phyloP scores from a whole-genome alignment of 371 early-diverging fungal species.

The Lichtheimia ramosa region DNA sequence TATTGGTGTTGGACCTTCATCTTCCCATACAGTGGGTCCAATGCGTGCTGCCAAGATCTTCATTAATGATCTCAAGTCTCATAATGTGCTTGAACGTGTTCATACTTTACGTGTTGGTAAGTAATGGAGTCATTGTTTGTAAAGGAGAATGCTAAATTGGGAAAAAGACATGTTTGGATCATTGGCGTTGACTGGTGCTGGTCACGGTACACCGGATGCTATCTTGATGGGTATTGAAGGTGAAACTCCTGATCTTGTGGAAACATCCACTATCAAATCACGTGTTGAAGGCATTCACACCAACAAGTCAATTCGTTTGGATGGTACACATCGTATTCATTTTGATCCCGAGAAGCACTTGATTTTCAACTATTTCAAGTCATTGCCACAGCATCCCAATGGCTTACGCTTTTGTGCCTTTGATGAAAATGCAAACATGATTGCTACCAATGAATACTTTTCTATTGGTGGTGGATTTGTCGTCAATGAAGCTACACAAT shows the following conservation, averaged over 20 bases:
- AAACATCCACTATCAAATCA: conserved; percentile 75
- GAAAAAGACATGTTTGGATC: conserved; percentile 86
- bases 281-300: conserved; percentile 74
- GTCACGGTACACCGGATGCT: conserved; percentile 94
- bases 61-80: conserved; percentile 77
- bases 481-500: conserved; percentile 84
- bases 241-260: conserved; percentile 88
- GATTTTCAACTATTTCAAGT: conserved; percentile 83
- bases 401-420: conserved; percentile 93
- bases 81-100: conserved; percentile 72
- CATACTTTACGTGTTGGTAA: conserved; percentile 68
- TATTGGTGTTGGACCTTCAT: conserved; percentile 94
- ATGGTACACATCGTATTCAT: conserved; percentile 74
- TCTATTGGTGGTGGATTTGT: conserved; percentile 97
- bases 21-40: conserved; percentile 92
- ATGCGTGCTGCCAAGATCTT: conserved; percentile 97
- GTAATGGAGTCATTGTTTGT: background rate
- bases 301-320: conserved; percentile 69
- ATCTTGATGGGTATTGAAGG: conserved; percentile 91
- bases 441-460: conserved; percentile 94
- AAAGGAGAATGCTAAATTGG: too few species aligned
- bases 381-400: conserved; percentile 93
- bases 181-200: conserved; percentile 91
- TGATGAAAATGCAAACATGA: conserved; percentile 73
- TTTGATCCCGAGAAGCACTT: conserved; percentile 85